Percentiles rank a stretch among this genome's conserved stretches.
Conservation (phyloP, 495 filamentous ascomycete genomes). For the Acidiella bohemica region DNA sequence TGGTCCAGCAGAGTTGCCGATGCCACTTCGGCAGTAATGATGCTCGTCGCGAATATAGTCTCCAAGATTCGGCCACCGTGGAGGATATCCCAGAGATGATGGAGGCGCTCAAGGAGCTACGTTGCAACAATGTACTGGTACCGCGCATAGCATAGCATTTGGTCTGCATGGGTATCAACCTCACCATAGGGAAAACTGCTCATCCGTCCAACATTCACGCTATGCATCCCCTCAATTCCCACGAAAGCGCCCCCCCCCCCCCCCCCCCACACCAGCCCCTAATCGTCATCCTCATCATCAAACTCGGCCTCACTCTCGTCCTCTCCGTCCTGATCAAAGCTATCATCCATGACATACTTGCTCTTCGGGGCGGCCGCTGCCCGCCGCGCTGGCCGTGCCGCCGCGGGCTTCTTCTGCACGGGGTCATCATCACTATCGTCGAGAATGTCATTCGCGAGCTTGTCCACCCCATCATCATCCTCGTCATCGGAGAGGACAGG, state of each 20-base stretch:
- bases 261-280: neutral
- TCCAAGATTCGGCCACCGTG: too few species aligned
- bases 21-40: too few species aligned
- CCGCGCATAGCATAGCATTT: too few species aligned
- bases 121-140: too few species aligned
- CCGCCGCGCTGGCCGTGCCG: slow-evolving; percentile 39
- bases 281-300: slow-evolving; percentile 28
- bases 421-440: slow-evolving; percentile 29
- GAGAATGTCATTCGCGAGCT: slow-evolving; percentile 44
- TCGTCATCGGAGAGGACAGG: slow-evolving; percentile 18
- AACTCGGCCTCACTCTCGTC: slow-evolving; percentile 19
- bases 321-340: slow-evolving; percentile 14
- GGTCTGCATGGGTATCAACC: too few species aligned
- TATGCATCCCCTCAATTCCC: neutral
- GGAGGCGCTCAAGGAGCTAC: too few species aligned
- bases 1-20: too few species aligned
- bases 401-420: slow-evolving; percentile 17
- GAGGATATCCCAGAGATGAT: too few species aligned
- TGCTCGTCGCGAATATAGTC: too few species aligned
- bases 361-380: slow-evolving; percentile 36
- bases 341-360: slow-evolving; percentile 42
- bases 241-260: neutral
- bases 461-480: slow-evolving; percentile 28
- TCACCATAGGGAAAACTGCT: neutral
- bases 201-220: neutral